A percentile compares a stretch with the other conserved stretches of the same genome.
These are phyloP conservation scores for Mycena vitilis DNA, from an alignment of 768 basidiomycete species.

Conservation along the genomic window DNA sequence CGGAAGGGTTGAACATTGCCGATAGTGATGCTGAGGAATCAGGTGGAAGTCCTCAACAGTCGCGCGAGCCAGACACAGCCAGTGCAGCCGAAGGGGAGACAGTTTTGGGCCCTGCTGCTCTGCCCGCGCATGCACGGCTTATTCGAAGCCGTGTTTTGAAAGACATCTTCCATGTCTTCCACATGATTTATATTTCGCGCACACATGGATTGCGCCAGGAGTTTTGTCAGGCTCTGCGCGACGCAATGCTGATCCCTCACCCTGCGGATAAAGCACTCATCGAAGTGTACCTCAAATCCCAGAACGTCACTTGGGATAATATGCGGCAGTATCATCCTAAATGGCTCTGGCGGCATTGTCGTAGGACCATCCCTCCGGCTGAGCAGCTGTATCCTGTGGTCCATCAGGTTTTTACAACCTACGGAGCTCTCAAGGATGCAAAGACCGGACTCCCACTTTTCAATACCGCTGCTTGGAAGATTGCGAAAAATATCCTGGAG, in stretches of 20 bases:
- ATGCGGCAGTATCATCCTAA: too few species aligned
- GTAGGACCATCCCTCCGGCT: constrained; percentile 46
- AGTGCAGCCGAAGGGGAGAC: constrained; percentile 5
- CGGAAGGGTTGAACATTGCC: constrained; percentile 1
- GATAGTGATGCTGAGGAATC: background rate
- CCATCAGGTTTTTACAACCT: constrained; percentile 42
- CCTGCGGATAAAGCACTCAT: constrained; percentile 38
- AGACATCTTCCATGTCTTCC: background rate
- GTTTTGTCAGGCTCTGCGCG: constrained; percentile 40
- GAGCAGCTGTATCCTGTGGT: constrained; percentile 44
- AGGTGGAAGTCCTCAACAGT: background rate
- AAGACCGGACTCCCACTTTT: constrained; percentile 45
- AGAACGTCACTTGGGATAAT: too few species aligned
- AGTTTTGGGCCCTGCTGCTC: constrained; percentile 4
- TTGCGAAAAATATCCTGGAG: constrained; percentile 44
- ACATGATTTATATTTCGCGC: constrained; percentile 35
- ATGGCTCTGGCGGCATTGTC: constrained; percentile 44
- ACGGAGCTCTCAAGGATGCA: constrained; percentile 49
- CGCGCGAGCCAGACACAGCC: constrained; percentile 1
- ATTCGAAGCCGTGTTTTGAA: background rate
- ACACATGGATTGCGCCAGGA: constrained; percentile 39
- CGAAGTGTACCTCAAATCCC: too few species aligned
- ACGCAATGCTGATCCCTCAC: constrained; percentile 43
- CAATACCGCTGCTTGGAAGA: constrained; percentile 43
- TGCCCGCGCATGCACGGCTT: background rate